phyloP scores from a whole-genome alignment of 148 eudicot species.

The Camellia granthamiana region DNA sequence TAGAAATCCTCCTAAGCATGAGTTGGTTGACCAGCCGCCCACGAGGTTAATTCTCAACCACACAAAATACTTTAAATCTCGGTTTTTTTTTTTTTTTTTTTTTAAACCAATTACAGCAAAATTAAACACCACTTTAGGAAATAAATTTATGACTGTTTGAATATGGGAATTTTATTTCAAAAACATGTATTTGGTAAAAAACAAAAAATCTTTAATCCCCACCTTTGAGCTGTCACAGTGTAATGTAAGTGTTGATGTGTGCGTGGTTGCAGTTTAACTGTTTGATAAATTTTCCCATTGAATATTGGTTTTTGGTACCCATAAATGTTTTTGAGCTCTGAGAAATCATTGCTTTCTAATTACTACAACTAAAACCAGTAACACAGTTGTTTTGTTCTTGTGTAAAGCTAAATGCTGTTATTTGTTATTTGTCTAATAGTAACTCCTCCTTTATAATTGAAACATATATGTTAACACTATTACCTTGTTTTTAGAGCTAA shows the following conservation, averaged over 20 bases:
- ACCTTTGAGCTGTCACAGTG: no score
- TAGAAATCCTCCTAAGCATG: neutral
- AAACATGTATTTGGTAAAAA: no score
- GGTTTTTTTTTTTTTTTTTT: no score
- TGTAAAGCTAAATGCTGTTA: neutral
- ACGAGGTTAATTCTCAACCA: neutral
- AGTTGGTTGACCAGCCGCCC: slow-evolving; percentile 1
- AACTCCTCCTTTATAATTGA: neutral
- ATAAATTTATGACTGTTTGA: no score
- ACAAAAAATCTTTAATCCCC: no score
- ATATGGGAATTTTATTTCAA: no score
- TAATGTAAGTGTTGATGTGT: neutral
- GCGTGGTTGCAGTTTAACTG: slow-evolving; percentile 7
- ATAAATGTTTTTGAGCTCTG: no score
- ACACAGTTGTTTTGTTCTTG: neutral
- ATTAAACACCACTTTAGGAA: no score
- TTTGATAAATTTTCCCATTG: neutral
- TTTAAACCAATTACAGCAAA: no score
- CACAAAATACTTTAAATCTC: neutral
- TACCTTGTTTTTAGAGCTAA: neutral
- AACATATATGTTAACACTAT: no score
- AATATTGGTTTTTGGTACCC: neutral
- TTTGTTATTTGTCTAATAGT: neutral
- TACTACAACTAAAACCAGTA: no score
- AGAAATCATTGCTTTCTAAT: neutral